These are phyloP conservation scores for Liquidambar formosana DNA, from an alignment of 164 flowering plant species.

Conservation along the genomic window DNA sequence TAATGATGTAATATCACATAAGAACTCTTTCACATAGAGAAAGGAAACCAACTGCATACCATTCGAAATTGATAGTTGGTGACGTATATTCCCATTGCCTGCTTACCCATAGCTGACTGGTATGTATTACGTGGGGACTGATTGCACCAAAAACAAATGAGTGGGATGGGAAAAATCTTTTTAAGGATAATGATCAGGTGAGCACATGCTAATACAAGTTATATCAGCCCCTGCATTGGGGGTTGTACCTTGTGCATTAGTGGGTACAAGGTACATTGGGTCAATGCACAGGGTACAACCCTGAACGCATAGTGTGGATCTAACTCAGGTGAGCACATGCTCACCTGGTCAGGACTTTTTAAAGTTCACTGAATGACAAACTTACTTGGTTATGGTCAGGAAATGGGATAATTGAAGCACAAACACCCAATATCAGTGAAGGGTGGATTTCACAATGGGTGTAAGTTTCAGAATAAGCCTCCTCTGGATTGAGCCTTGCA, in stretches of 20 bases:
- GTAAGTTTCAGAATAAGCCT: constrained; percentile 84
- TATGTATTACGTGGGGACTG: constrained; percentile 99
- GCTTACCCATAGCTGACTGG: constrained; percentile 99
- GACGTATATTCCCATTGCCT: constrained; percentile 99
- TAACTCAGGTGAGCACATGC: too few species aligned
- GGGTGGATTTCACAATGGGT: constrained; percentile 99
- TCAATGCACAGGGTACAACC: too few species aligned
- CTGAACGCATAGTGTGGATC: too few species aligned
- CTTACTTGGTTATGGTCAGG: constrained; percentile 97
- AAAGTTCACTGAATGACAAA: constrained; percentile 1
- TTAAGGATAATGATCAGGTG: too few species aligned
- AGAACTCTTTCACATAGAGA: not conserved
- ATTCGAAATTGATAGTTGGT: constrained; percentile 95
- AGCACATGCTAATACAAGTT: too few species aligned
- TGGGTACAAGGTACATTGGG: too few species aligned
- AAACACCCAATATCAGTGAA: constrained; percentile 93
- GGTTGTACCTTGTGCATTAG: too few species aligned
- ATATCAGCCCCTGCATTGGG: too few species aligned
- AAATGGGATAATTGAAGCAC: constrained; percentile 98
- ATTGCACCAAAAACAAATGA: constrained; percentile 13
- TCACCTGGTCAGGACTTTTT: too few species aligned
- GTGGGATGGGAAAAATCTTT: not conserved
- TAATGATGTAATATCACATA: too few species aligned
- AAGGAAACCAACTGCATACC: constrained; percentile 40
- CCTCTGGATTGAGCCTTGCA: constrained; percentile 74